Evolutionary conservation across 2,329 filamentous ascomycete species (phyloP), one percentile per base, ranked within the genome.

Genomic region (Fusarium lyarnte): DNA sequence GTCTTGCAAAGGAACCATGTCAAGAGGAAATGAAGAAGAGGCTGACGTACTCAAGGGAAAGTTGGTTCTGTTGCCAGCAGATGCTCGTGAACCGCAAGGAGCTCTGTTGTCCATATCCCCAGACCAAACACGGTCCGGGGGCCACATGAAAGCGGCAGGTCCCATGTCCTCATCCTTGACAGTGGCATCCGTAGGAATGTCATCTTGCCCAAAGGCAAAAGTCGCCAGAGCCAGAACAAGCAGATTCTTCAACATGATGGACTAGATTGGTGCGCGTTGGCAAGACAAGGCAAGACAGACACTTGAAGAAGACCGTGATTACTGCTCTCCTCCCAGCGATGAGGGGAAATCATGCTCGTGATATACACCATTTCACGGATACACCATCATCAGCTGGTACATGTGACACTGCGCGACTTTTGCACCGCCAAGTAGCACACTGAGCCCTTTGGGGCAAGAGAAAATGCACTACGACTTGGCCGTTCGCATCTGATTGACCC

Each of bases 61-160:
- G 8, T 84, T 76, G 1, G 88, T 90, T 60, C 89, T 81, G 68
- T 88, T 88, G 1, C 79, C 79, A 6, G 84, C 81, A 2, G 82
- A 80, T 21, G 83, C 81, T 16, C 81, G 79, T 16, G 87, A 89
- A 58, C 89, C 89, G 74, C 89, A 91, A 0, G 89, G 89, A 11
- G 85, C 82, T 9, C 78, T 86, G 74, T 90, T 90, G 75, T 91
- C 89, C 41, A 84, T 79, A 17, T 83, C 82, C 35, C 84, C 86
- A 54, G 82, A 82, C 88, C 88, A 91, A 43, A 82, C 80, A 57
- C 89, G 83, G 78, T 90, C 88, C 19, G 82, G 76, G 8, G 89
- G 89, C 88, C 89, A 91, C 79, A 90, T 81, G 76, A 91, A 89
- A 14, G 86, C 87, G 25, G 88, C 87, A 12, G 88, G 88, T 16